Percentiles rank a stretch among this genome's conserved stretches.
phyloP scores from a whole-genome alignment of 164 flowering plant genomes.

The Stephania yunnanensis region DNA sequence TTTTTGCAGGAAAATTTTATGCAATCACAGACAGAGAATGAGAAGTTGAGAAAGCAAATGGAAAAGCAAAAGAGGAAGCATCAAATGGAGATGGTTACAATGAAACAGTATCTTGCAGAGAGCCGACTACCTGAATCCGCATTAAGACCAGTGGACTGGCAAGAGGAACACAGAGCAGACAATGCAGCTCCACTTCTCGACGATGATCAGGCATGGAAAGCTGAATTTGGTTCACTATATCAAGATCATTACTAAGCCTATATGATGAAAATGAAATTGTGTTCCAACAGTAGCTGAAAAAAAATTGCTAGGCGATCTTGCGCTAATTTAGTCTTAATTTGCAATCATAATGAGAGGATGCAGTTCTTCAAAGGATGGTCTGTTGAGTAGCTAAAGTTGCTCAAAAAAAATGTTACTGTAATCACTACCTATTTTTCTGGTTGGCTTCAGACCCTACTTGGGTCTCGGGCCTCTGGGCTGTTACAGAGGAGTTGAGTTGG shows the following conservation, averaged over 20 bases:
- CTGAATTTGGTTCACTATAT: slow-evolving; percentile 75
- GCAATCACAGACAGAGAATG: slow-evolving; percentile 56
- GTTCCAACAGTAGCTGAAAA: no score
- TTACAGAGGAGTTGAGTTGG: neutral
- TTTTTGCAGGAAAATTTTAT: slow-evolving; percentile 48
- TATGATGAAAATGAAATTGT: neutral
- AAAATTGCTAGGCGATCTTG: neutral
- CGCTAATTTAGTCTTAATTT: neutral
- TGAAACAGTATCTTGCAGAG: slow-evolving; percentile 90
- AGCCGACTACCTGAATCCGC: slow-evolving; percentile 88
- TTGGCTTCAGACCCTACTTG: slow-evolving; percentile 17
- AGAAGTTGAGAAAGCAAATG: slow-evolving; percentile 70
- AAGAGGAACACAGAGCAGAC: slow-evolving; percentile 33
- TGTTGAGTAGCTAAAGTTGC: no score
- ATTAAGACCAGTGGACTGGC: slow-evolving; percentile 42
- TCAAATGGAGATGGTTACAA: slow-evolving; percentile 86
- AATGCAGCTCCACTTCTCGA: slow-evolving; percentile 19
- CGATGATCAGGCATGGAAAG: slow-evolving; percentile 91
- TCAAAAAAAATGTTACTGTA: neutral
- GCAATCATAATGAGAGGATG: neutral
- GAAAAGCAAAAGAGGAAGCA: slow-evolving; percentile 89
- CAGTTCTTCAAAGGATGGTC: no score
- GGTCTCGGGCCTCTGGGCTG: slow-evolving; percentile 10
- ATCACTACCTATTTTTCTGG: neutral
- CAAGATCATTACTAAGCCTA: slow-evolving; percentile 28